Evolutionary conservation across 352 stramenopile genomes (phyloP).

Genomic region (Pythium folliculosum): DNA sequence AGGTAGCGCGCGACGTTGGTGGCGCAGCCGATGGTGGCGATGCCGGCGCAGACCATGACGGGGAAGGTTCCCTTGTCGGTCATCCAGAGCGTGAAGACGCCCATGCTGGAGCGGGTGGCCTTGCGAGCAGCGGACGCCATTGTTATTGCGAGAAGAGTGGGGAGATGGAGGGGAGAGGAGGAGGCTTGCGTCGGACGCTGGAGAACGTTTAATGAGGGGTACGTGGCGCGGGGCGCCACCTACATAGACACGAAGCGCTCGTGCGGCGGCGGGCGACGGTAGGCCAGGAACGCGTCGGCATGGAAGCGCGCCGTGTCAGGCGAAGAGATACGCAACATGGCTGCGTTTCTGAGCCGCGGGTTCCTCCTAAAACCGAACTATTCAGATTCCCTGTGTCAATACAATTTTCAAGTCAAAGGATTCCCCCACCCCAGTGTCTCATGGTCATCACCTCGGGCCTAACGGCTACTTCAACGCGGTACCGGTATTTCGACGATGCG

Average conservation of each 20-base stretch:
- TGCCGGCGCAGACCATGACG: constrained; percentile 5
- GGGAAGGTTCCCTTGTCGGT: constrained; percentile 19
- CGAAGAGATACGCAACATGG: constrained; percentile 12
- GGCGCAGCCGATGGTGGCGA: constrained; percentile 2
- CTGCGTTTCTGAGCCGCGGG: constrained; percentile 6
- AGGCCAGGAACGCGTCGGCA: background rate
- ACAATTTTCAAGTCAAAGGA: background rate
- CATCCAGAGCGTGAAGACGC: constrained; percentile 10
- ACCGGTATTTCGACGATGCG: too few species aligned
- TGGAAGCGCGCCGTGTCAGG: background rate
- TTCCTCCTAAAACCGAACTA: constrained; percentile 3
- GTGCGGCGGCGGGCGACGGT: background rate
- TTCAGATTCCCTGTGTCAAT: background rate
- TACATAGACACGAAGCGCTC: constrained; percentile 7
- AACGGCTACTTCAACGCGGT: background rate
- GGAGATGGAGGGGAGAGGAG: constrained; percentile 1
- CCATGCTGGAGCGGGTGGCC: constrained; percentile 8
- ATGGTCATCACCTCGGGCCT: too few species aligned
- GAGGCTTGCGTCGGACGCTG: constrained; percentile 7
- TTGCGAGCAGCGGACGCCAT: constrained; percentile 5
- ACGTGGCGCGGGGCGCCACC: background rate
- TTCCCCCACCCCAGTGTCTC: too few species aligned
- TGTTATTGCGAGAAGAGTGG: background rate
- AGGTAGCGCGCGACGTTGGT: constrained; percentile 7
- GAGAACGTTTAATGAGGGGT: constrained; percentile 10